Evolutionary conservation across 768 basidiomycete species (phyloP).

Genomic region (Mycena albidolilacea): DNA sequence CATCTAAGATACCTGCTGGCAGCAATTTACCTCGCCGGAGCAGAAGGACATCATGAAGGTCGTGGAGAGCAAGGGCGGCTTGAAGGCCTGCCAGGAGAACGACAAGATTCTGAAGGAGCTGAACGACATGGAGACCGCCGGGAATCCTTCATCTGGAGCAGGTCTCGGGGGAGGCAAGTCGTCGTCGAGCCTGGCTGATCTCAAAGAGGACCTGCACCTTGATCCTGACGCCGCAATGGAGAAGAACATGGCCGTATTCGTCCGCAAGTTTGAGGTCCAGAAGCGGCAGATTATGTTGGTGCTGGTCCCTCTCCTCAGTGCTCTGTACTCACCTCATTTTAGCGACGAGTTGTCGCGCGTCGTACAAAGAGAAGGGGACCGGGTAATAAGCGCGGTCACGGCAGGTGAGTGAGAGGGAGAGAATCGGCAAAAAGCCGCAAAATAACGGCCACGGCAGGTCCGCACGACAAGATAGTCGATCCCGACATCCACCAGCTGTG

Average conservation of each 20-base stretch:
- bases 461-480: conserved; percentile 47
- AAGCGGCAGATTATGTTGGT: conserved; percentile 44
- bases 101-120: conserved; percentile 42
- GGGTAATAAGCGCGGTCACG: conserved; percentile 44
- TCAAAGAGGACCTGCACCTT: conserved; percentile 42
- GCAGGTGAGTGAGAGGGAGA: conserved; percentile 35
- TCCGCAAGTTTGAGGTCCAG: conserved; percentile 51
- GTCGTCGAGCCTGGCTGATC: conserved; percentile 22
- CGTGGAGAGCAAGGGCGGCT: conserved; percentile 46
- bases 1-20: too few relatives aligned
- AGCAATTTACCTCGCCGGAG: conserved; percentile 39
- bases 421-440: too few relatives aligned
- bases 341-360: conserved; percentile 45
- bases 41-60: conserved; percentile 44
- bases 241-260: conserved; percentile 49
- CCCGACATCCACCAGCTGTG: conserved; percentile 50
- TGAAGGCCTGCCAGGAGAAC: conserved; percentile 41
- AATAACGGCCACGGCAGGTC: conserved; percentile 2
- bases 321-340: not conserved
- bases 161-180: not conserved
- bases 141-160: not conserved
- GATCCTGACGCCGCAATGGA: conserved; percentile 44
- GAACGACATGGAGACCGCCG: conserved; percentile 26
- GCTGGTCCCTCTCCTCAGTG: not conserved
- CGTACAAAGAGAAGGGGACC: conserved; percentile 48